Base-by-base conservation (phyloP, 2,329 filamentous ascomycete species). In the Trichoderma arundinaceum region DNA sequence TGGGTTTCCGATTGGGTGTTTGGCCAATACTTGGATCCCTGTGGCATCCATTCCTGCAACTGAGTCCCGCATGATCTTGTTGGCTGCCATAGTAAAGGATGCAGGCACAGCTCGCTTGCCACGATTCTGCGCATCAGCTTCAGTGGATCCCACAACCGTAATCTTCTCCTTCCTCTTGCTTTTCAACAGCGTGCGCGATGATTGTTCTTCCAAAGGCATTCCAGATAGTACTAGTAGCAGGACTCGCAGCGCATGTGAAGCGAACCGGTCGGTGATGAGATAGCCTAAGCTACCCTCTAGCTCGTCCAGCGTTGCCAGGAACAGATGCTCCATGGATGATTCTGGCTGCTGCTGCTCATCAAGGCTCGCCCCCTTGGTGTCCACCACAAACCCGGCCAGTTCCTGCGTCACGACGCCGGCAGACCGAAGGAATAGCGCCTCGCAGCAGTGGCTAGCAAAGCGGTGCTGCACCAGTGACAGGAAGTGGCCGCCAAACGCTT, bases 381-480 rank as follows among this genome's bases (percentile, higher is more conserved):
- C 79, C 38, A 81, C 68, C n/a, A 76, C 76, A 71, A 74, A 81
- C 0, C 51, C 60, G 69, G 75, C 83, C 76, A 92, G 78, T 77
- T 97, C 94, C 68, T 89, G 82, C 13, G 90, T 90, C 43, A 97
- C 91, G 10, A 90, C 80, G 1, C 91, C 90, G 0, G 94, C 94
- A 1, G 92, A 90, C 69, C 91, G 88, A 56, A 94, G 82, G 77
- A 99, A 98, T 38, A 99, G 84, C 32, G 92, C 92, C 80, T 99
- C 95, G 76, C 94, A 97, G 79, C 94, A 98, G 81, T 99, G 95
- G 67, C 94, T 96, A 5, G 95, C 95, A 74, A 99, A 99, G 17
- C 95, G 90, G 79, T 99, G 95, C 76, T 96, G 94, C 59, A 97
- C 89, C 33, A 99, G 85, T 72, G 94, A 90, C 66, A 94, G 82